A percentile compares a stretch with the other conserved stretches of the same genome.
These are phyloP conservation scores for Strobilomyces echinocephalus DNA, from an alignment of 768 basidiomycete genomes.

Conservation along the genomic window DNA sequence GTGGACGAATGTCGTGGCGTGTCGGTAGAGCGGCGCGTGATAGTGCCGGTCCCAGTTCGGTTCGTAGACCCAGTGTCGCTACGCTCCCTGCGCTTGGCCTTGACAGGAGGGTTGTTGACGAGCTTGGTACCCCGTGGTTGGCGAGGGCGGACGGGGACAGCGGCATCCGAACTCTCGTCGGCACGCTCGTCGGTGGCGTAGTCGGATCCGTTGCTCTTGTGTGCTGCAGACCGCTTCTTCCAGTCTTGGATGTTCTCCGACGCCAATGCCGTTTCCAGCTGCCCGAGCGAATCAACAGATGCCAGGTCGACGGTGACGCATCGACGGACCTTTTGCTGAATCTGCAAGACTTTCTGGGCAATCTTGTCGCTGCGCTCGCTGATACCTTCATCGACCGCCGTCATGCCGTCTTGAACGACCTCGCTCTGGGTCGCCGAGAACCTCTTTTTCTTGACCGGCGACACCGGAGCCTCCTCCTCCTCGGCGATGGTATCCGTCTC, in stretches of 20 bases:
- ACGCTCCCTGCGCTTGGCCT: conserved; percentile 44
- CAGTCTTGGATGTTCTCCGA: conserved; percentile 44
- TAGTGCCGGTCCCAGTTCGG: conserved; percentile 38
- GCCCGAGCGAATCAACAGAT: conserved; percentile 9
- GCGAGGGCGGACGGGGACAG: conserved; percentile 38
- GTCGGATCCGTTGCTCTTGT: conserved; percentile 22
- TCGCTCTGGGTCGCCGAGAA: conserved; percentile 72
- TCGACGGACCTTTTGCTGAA: conserved; percentile 78
- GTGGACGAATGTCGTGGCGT: conserved; percentile 26
- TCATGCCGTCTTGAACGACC: conserved; percentile 69
- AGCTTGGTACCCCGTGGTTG: conserved; percentile 35
- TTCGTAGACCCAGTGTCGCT: conserved; percentile 65
- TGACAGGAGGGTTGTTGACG: conserved; percentile 27
- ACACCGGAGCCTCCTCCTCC: conserved; percentile 44
- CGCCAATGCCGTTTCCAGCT: conserved; percentile 75
- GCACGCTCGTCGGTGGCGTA: conserved; percentile 47
- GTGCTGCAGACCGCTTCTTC: conserved; percentile 27
- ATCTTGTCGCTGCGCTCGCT: conserved; percentile 83
- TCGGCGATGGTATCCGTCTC: conserved; percentile 54
- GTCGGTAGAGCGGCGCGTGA: conserved; percentile 24
- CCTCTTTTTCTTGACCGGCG: conserved; percentile 60
- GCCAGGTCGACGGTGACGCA: background rate
- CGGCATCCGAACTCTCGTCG: conserved; percentile 49
- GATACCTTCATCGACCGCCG: conserved; percentile 82
- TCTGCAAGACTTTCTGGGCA: conserved; percentile 80